Evolutionary conservation across 2,329 filamentous ascomycete genomes (phyloP), one percentile per base, ranked within the genome.

Genomic region (Rutstroemia sp.): DNA sequence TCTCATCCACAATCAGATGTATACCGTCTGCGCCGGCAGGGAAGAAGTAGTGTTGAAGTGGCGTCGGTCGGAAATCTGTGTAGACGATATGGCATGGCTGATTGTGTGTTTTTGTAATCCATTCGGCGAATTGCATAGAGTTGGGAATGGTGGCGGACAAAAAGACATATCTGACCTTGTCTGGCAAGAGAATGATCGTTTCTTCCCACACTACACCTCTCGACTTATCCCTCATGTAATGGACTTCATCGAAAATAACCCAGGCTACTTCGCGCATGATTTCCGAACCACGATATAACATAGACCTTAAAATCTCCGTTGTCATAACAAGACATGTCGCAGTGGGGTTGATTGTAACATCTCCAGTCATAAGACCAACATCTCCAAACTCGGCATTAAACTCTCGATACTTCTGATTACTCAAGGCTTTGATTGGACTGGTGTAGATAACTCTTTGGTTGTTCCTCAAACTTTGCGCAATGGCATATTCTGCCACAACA

Each of bases 371-470:
- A 60, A 99, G 78, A 57, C 94, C 94, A 51, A 96, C 92, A 69
- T 99, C 94, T 58, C 92, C 92, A 74, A 99, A 99, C 58, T 96
- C 89, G 44, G 88, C 89, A 64, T 88, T 86, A 72, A 99, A 99
- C 70, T 99, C 94, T 76, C 94, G 82, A 72, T 95, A 99, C 71
- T 99, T 99, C 70, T 99, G 94, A 73, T 99, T 99, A 73, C 92
- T 97, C 66, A 99, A 77, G 10, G 94, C 94, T 75, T 99, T 99
- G 78, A 99, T 99, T 1, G 94, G 94, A 79, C 92, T 96, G 8
- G 94, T 99, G 75, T 99, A 99, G 71, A 99, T 99, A 67, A 99
- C 92, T 70, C 94, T 83, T 76, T 99, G 94, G 73, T 97, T 97
- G 71, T 91, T 89, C 78, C 94, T 95, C 71, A 99, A 78, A 72